Conservation (phyloP, 768 basidiomycete genomes). For the Podaxis sp. region DNA sequence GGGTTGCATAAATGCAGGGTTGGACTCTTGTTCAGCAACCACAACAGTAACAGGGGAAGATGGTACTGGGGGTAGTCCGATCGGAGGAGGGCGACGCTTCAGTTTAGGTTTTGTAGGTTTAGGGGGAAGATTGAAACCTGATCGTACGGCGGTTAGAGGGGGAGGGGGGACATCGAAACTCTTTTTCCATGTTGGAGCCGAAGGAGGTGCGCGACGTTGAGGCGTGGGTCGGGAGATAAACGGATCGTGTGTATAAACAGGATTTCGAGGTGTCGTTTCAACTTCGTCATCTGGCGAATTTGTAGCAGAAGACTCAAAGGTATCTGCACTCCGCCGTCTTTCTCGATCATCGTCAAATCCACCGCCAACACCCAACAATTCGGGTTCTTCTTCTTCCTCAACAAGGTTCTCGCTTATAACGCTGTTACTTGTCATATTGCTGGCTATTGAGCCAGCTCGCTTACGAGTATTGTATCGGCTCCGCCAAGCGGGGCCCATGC, state of each 20-base stretch:
- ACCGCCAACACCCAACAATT: slow-evolving; percentile 66
- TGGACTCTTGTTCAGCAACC: slow-evolving; percentile 27
- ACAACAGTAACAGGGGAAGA: slow-evolving; percentile 68
- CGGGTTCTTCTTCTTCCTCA: slow-evolving; percentile 79
- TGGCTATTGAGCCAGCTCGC: slow-evolving; percentile 75
- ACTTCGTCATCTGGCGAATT: slow-evolving; percentile 48
- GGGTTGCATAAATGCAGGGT: slow-evolving; percentile 19
- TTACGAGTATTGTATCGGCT: slow-evolving; percentile 64
- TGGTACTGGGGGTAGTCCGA: slow-evolving; percentile 67
- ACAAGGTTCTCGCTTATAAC: slow-evolving; percentile 77
- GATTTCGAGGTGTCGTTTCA: slow-evolving; percentile 28
- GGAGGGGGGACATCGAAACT: slow-evolving; percentile 54
- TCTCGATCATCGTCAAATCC: slow-evolving; percentile 55
- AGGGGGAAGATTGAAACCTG: slow-evolving; percentile 47
- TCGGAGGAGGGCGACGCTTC: slow-evolving; percentile 61
- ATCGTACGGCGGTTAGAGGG: slow-evolving; percentile 51
- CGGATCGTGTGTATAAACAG: slow-evolving; percentile 17
- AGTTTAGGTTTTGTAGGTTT: slow-evolving; percentile 37
- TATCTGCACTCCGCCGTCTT: slow-evolving; percentile 32
- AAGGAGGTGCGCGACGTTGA: slow-evolving; percentile 34
- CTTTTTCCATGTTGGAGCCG: slow-evolving; percentile 59
- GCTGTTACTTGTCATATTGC: slow-evolving; percentile 65
- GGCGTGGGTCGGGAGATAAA: slow-evolving; percentile 33
- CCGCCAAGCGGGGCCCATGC: slow-evolving; percentile 68
- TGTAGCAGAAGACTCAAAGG: slow-evolving; percentile 38